These are phyloP conservation scores for Penicillium goetzii DNA, from an alignment of 495 filamentous ascomycete species.

Conservation along the genomic window DNA sequence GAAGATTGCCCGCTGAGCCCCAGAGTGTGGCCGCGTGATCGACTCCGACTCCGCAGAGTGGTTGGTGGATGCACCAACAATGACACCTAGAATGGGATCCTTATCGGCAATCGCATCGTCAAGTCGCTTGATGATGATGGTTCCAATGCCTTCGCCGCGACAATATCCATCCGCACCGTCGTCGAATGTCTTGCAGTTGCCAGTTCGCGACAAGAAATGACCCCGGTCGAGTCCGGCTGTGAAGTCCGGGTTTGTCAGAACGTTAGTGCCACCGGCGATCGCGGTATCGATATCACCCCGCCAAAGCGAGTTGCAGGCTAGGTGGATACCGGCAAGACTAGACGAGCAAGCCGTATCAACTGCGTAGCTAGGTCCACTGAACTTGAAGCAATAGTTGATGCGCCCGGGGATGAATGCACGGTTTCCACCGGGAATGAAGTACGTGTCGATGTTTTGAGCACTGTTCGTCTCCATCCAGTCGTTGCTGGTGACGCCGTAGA, in stretches of 20 bases:
- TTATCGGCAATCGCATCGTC: conserved; percentile 50
- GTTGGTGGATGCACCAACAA: conserved; percentile 40
- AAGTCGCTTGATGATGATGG: too few species aligned
- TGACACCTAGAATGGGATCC: conserved; percentile 45
- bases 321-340: conserved; percentile 73
- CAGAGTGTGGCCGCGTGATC: conserved; percentile 50
- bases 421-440: conserved; percentile 84
- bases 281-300: conserved; percentile 78
- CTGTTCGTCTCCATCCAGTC: conserved; percentile 86
- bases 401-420: conserved; percentile 81
- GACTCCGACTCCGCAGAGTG: conserved; percentile 43
- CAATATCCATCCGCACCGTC: conserved; percentile 77
- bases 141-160: too few species aligned
- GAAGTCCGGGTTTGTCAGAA: conserved; percentile 78
- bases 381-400: conserved; percentile 81
- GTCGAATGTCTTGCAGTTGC: conserved; percentile 76
- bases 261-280: conserved; percentile 75
- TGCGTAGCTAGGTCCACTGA: conserved; percentile 76
- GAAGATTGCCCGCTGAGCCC: conserved; percentile 50
- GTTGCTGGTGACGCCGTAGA: conserved; percentile 84
- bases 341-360: conserved; percentile 88
- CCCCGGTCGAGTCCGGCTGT: conserved; percentile 75
- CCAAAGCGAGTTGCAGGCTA: conserved; percentile 77
- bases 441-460: conserved; percentile 81
- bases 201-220: conserved; percentile 74